Evolutionary conservation across 768 basidiomycete species (phyloP), one percentile per base, ranked within the genome.

Genomic region (Tubosaeta brunneosetosa): DNA sequence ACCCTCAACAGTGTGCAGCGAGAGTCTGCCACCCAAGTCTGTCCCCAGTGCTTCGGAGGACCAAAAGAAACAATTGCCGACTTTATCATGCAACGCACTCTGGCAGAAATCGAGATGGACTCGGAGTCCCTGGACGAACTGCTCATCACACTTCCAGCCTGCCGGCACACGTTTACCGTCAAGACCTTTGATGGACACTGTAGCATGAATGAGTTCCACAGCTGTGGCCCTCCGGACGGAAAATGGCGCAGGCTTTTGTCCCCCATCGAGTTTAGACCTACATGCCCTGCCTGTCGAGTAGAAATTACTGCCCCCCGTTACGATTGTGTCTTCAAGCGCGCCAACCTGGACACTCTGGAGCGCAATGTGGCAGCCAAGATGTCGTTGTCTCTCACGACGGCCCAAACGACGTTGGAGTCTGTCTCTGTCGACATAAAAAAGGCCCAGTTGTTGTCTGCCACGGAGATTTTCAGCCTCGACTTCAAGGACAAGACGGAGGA

Each of bases 111-210:
- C 29, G 65, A 75, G 4, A 66, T 69, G 6, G 69, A 76, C 16
- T 45, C 56, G 13, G 71, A 62, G 4, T 65, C 69, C 3, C 44
- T 80, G 29, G 79, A 81, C 53, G 77, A 82, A 34, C 63, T 80
- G 11, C 59, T 83, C 47, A 83, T 87, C 59, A 84, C 84, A 1
- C 73, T 86, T 38, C 80, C 80, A 0, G 68, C 68, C n/a, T 88
- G 87, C 61, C 56, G 76, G 0, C 87, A 89, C 63, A 66, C 77
- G 2, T 87, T 89, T 63, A 88, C 87, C 0, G 78, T 86, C 14
- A 85, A 85, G 62, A 84, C 84, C 0, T 71, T 89, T 19, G 86
- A 89, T 57, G 86, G 84, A 0, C 69, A 74, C 40, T 81, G 78
- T 56, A 61, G 68, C 13, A 72, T 88, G 66, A 44, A 46, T 0